phyloP scores from a whole-genome alignment of 495 filamentous ascomycete genomes.

The Aspergillus conjunctus region DNA sequence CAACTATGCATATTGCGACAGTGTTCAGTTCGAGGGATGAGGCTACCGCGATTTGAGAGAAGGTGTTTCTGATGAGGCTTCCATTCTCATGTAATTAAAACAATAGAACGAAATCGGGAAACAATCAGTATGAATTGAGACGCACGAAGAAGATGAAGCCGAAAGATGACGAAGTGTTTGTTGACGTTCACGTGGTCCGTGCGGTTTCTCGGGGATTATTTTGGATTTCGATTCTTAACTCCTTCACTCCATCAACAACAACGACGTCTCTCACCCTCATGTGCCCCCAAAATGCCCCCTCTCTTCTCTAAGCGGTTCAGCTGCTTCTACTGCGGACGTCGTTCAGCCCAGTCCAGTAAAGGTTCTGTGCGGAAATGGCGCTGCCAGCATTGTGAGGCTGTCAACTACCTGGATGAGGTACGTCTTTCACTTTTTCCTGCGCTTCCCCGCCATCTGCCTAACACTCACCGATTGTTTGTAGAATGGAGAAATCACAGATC shows the following conservation, averaged over 20 bases:
- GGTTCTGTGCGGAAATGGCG: conserved; percentile 61
- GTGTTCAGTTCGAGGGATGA: neutral
- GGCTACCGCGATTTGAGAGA: neutral
- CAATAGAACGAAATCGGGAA: neutral
- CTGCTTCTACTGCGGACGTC: conserved; percentile 78
- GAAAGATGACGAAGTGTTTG: neutral
- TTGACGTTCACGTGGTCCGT: conserved; percentile 36
- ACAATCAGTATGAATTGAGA: too few relatives aligned
- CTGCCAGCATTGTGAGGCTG: conserved; percentile 74
- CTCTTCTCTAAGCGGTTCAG: conserved; percentile 54
- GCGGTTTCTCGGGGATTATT: conserved; percentile 36
- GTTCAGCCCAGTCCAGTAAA: conserved; percentile 55
- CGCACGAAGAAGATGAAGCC: too few relatives aligned
- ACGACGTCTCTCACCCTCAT: conserved; percentile 9
- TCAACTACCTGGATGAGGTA: conserved; percentile 77
- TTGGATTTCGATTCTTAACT: conserved; percentile 32
- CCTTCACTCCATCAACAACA: conserved; percentile 16
- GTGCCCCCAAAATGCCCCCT: conserved; percentile 47
- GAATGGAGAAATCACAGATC: conserved; percentile 86
- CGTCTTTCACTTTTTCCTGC: conserved; percentile 22
- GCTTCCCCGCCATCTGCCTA: conserved; percentile 12
- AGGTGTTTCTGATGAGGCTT: neutral
- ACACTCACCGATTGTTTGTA: conserved; percentile 29
- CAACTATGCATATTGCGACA: neutral
- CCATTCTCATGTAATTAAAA: neutral